Percentiles rank a stretch among this genome's conserved stretches.
These are phyloP conservation scores for Fusarium metavorans DNA, from an alignment of 2,329 filamentous ascomycete genomes.

Conservation along the genomic window DNA sequence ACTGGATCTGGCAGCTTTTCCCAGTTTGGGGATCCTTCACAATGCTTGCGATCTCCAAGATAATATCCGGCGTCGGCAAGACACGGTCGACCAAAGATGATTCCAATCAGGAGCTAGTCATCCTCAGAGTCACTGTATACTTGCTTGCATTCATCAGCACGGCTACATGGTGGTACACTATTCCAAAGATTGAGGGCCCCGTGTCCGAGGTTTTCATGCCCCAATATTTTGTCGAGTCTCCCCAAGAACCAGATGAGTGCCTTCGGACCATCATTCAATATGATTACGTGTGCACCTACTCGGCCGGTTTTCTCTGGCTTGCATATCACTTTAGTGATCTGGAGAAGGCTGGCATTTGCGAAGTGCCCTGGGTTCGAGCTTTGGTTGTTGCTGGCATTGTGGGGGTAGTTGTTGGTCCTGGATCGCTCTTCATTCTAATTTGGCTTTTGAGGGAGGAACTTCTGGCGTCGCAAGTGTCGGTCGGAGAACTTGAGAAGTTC, in stretches of 20 bases:
- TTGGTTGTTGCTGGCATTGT: slow-evolving; percentile 6
- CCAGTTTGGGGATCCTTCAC: slow-evolving; percentile 41
- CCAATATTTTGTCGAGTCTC: slow-evolving; percentile 33
- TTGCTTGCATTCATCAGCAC: slow-evolving; percentile 12
- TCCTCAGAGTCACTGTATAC: slow-evolving; percentile 8
- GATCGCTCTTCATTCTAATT: slow-evolving; percentile 26
- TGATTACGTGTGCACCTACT: slow-evolving; percentile 42
- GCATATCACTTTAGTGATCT: slow-evolving; percentile 40
- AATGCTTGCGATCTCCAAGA: slow-evolving; percentile 27
- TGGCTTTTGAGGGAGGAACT: slow-evolving; percentile 39
- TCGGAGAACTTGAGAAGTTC: neutral
- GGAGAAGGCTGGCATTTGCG: slow-evolving; percentile 29
- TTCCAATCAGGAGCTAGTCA: neutral
- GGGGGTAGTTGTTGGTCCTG: slow-evolving; percentile 18
- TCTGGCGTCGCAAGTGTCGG: neutral
- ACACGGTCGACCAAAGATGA: accelerated
- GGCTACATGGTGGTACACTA: slow-evolving; percentile 35
- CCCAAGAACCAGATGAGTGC: slow-evolving; percentile 17
- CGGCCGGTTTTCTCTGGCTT: slow-evolving; percentile 40
- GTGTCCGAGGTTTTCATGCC: slow-evolving; percentile 39
- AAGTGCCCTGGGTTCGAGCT: slow-evolving; percentile 10
- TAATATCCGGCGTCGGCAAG: neutral
- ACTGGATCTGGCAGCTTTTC: slow-evolving; percentile 49
- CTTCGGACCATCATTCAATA: slow-evolving; percentile 44
- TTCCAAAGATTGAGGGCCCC: slow-evolving; percentile 3